Conservation (phyloP, 345 rosid species). For the Sisymbrium irio region DNA sequence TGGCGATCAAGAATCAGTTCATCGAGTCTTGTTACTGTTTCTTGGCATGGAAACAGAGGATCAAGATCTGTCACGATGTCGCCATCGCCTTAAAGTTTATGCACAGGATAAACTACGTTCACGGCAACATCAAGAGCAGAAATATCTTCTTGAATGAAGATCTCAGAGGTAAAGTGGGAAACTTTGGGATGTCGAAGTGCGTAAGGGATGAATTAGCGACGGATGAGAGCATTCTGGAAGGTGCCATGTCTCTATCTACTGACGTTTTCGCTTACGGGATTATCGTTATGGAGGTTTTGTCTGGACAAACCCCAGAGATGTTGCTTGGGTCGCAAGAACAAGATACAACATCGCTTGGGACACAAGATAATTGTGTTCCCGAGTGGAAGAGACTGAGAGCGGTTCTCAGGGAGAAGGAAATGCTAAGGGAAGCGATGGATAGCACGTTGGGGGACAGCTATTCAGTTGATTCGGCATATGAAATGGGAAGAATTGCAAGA, state of each 20-base stretch:
- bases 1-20: constrained; percentile 91
- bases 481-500: constrained; percentile 63
- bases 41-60: constrained; percentile 86
- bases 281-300: constrained; percentile 62
- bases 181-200: constrained; percentile 66
- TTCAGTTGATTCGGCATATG: constrained; percentile 58
- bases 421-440: constrained; percentile 67
- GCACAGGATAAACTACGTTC: constrained; percentile 80
- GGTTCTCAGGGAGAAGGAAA: constrained; percentile 45
- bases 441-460: constrained; percentile 71
- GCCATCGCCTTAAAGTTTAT: constrained; percentile 82
- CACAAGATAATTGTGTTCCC: background rate
- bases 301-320: constrained; percentile 59
- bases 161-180: constrained; percentile 77
- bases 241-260: constrained; percentile 45
- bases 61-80: constrained; percentile 77
- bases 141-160: constrained; percentile 88
- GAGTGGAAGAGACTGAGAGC: constrained; percentile 38
- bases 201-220: constrained; percentile 37
- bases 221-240: constrained; percentile 50
- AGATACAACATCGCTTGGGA: constrained; percentile 9
- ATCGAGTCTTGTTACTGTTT: constrained; percentile 88
- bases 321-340: constrained; percentile 34
- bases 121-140: constrained; percentile 62
- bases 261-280: constrained; percentile 78